phyloP scores from a whole-genome alignment of 768 basidiomycete species.

The Hypsizygus marmoreus region DNA sequence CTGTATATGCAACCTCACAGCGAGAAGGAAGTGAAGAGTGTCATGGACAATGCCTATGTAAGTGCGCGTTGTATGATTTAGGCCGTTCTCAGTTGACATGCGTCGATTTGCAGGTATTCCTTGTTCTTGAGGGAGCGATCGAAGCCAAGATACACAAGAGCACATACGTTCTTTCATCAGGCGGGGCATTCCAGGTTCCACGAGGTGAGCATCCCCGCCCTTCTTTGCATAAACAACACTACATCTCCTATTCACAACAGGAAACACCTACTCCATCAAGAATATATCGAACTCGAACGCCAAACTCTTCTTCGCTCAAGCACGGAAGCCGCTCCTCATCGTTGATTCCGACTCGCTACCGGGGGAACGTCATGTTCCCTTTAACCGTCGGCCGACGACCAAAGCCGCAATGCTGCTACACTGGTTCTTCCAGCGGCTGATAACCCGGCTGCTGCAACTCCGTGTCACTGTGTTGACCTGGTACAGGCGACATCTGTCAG shows the following conservation, averaged over 20 bases:
- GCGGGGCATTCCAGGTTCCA: conserved; percentile 89
- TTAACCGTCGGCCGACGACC: conserved; percentile 16
- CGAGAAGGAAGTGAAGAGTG: conserved; percentile 84
- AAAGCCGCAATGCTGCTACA: conserved; percentile 16
- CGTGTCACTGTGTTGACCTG: conserved; percentile 13
- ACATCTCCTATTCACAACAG: conserved; percentile 37
- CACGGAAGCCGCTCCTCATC: conserved; percentile 40
- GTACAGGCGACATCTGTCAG: conserved; percentile 18
- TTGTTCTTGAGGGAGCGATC: conserved; percentile 87
- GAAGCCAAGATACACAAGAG: conserved; percentile 83
- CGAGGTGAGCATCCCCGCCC: conserved; percentile 55
- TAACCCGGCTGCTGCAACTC: conserved; percentile 9
- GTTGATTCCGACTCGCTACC: neutral
- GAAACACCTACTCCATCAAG: conserved; percentile 88
- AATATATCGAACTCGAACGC: conserved; percentile 83
- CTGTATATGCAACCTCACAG: conserved; percentile 76
- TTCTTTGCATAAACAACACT: conserved; percentile 3
- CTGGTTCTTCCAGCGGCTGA: conserved; percentile 20
- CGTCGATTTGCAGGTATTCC: conserved; percentile 46
- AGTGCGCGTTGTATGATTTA: conserved; percentile 26
- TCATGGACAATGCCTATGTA: conserved; percentile 94
- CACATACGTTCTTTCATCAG: conserved; percentile 73
- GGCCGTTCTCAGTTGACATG: neutral
- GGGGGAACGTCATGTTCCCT: conserved; percentile 7
- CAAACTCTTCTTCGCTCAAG: conserved; percentile 91